A percentile compares a stretch with the other conserved stretches of the same genome.
Conservation (phyloP, 257 asterid species). For the Solanum tarapatanum region DNA sequence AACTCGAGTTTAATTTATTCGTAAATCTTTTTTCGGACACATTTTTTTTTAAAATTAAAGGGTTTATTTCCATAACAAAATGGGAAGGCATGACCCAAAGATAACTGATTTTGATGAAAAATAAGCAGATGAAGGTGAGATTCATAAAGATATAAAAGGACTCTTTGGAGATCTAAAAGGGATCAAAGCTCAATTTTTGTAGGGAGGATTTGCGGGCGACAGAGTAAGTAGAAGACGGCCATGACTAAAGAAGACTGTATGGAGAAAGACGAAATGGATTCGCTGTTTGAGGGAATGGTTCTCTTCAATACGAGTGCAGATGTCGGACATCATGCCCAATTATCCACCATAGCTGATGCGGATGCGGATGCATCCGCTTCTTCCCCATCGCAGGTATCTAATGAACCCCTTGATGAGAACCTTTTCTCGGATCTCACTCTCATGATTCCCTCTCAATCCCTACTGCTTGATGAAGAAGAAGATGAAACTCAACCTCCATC, state of each 20-base stretch:
- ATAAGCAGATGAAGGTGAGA: too few relatives aligned
- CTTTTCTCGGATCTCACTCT: slow-evolving; percentile 44
- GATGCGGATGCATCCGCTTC: background rate
- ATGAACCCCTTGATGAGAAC: slow-evolving; percentile 25
- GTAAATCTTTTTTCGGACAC: too few relatives aligned
- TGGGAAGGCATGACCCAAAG: too few relatives aligned
- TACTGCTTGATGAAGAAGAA: background rate
- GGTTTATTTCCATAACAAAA: too few relatives aligned
- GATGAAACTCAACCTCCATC: background rate
- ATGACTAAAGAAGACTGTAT: background rate
- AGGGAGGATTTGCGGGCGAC: too few relatives aligned
- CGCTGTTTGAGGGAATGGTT: slow-evolving; percentile 44
- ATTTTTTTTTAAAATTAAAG: too few relatives aligned
- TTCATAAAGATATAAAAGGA: too few relatives aligned
- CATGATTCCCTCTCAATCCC: background rate
- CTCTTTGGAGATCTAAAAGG: too few relatives aligned
- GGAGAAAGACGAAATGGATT: slow-evolving; percentile 17
- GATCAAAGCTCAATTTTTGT: too few relatives aligned
- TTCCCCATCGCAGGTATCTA: background rate
- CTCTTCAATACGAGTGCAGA: slow-evolving; percentile 14
- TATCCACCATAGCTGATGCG: background rate
- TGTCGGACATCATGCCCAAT: background rate
- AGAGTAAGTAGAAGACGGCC: background rate
- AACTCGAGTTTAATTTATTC: too few relatives aligned
- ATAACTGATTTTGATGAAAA: too few relatives aligned